These are phyloP conservation scores for Metschnikowia shivogae DNA, from an alignment of 805 yeast species.

Conservation along the genomic window DNA sequence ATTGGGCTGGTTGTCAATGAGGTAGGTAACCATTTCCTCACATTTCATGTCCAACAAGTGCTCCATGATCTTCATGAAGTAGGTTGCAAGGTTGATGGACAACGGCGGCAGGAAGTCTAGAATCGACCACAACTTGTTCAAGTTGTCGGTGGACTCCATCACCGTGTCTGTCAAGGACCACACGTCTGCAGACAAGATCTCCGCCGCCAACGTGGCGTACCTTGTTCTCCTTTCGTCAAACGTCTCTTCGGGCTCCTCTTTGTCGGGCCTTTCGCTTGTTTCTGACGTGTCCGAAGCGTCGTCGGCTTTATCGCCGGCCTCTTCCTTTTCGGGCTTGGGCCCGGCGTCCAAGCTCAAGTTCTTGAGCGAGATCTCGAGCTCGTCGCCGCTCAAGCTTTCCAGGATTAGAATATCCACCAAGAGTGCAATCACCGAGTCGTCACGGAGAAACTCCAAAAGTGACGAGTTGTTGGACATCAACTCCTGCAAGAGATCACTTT, in stretches of 20 bases:
- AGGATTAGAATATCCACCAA: conserved; percentile 37
- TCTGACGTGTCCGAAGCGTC: background rate
- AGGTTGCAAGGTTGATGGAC: conserved; percentile 74
- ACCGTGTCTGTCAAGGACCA: conserved; percentile 92
- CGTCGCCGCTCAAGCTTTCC: conserved; percentile 17
- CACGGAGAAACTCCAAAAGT: conserved; percentile 64
- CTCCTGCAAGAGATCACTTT: conserved; percentile 43
- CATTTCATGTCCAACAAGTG: conserved; percentile 46
- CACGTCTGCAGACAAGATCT: conserved; percentile 83
- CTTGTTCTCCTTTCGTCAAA: conserved; percentile 33
- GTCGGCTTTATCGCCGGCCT: background rate
- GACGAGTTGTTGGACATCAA: conserved; percentile 74
- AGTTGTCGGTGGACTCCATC: conserved; percentile 63
- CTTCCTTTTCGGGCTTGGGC: background rate
- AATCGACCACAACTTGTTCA: conserved; percentile 74
- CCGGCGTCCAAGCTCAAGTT: conserved; percentile 12
- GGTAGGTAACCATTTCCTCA: conserved; percentile 43
- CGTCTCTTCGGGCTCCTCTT: conserved; percentile 14
- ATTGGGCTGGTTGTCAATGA: conserved; percentile 40
- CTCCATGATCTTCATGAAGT: conserved; percentile 46
- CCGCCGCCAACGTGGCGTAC: conserved; percentile 61
- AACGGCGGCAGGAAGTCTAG: conserved; percentile 61
- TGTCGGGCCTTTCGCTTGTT: conserved; percentile 7
- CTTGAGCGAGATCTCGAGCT: conserved; percentile 15
- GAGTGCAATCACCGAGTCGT: conserved; percentile 35